phyloP scores from a whole-genome alignment of 176 grass and related monocot genomes.

The Avena atlantica region DNA sequence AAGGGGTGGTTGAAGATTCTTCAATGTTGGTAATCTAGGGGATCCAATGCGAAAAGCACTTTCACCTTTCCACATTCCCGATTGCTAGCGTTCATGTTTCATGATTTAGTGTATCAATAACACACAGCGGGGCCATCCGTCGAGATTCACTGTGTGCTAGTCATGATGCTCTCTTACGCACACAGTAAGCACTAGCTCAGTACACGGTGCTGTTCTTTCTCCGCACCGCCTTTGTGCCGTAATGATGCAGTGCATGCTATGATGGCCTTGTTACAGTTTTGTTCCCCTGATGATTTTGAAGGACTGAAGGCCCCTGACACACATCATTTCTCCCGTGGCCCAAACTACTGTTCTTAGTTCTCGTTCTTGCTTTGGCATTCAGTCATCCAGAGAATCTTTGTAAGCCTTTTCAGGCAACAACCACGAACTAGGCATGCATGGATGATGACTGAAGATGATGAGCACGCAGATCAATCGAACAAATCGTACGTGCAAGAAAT shows the following conservation, averaged over 20 bases:
- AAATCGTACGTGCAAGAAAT: background rate
- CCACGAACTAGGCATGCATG: background rate
- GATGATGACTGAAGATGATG: background rate
- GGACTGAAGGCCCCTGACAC: background rate
- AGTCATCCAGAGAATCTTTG: constrained; percentile 35
- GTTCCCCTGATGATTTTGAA: background rate
- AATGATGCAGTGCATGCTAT: background rate
- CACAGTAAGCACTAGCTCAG: background rate
- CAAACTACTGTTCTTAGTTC: background rate
- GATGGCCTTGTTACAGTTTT: background rate
- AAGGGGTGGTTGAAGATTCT: background rate
- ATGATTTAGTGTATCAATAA: constrained; percentile 38
- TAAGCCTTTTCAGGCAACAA: constrained; percentile 10
- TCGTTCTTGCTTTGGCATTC: constrained; percentile 1
- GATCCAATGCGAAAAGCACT: constrained; percentile 25
- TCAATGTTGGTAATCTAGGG: background rate
- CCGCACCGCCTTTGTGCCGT: background rate
- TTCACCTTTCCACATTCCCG: background rate
- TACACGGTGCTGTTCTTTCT: background rate
- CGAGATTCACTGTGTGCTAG: background rate
- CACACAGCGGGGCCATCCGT: background rate
- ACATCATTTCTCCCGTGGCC: background rate
- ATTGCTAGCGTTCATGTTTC: background rate
- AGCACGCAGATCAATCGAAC: background rate
- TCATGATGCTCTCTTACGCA: background rate